Percentiles rank a stretch among this genome's conserved stretches.
Evolutionary conservation across 2,329 filamentous ascomycete species (phyloP).

Genomic region (Cordyceps cateniannulata): DNA sequence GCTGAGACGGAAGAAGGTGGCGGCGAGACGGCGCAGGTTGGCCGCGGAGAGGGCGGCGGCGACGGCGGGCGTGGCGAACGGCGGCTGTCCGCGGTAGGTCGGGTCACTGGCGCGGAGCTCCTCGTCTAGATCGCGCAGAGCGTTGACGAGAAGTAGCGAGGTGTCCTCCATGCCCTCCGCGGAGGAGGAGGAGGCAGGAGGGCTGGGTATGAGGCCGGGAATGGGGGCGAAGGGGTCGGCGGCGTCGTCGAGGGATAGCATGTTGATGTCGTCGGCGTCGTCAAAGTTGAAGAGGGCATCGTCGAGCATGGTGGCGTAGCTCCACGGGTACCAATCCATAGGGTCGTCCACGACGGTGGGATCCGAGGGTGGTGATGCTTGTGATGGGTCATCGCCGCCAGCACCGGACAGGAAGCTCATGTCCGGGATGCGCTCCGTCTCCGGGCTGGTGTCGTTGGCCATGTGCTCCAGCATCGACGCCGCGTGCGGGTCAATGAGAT

Average conservation of each 20-base stretch:
- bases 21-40: constrained; percentile 17
- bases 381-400: background rate
- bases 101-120: constrained; percentile 12
- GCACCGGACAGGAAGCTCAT: constrained; percentile 6
- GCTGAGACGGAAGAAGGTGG: constrained; percentile 21
- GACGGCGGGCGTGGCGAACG: constrained; percentile 15
- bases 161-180: constrained; percentile 1
- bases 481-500: constrained; percentile 20
- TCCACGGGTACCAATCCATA: constrained; percentile 15
- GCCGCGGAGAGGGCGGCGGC: constrained; percentile 16
- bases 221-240: constrained; percentile 2
- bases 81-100: constrained; percentile 11
- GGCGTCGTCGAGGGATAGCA: constrained; percentile 4
- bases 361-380: background rate
- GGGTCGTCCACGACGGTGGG: background rate
- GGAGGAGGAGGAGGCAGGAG: background rate
- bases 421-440: constrained; percentile 1
- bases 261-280: background rate
- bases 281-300: constrained; percentile 9
- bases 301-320: constrained; percentile 10
- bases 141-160: constrained; percentile 6
- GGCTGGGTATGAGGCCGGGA: background rate
- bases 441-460: constrained; percentile 6
- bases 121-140: constrained; percentile 15
- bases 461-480: constrained; percentile 20